Percentiles rank a stretch among this genome's conserved stretches.
These are phyloP conservation scores for Lobosporangium transversale DNA, from an alignment of 192 early-diverging fungal species.

Conservation along the genomic window DNA sequence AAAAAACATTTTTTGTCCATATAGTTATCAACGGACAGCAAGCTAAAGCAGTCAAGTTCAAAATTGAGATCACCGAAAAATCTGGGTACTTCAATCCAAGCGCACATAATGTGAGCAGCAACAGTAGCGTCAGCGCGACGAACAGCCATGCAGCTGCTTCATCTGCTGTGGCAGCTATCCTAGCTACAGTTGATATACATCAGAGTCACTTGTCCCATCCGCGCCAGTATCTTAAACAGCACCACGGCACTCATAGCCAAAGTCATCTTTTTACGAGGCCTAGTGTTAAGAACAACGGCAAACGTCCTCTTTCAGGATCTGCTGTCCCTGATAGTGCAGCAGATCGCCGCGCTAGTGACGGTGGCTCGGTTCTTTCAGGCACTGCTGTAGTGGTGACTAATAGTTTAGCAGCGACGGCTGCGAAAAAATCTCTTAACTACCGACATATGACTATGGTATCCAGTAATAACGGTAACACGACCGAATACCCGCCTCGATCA, in stretches of 20 bases:
- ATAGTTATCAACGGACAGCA: conserved; percentile 27
- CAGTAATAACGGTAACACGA: too few species aligned
- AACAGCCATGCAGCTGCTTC: conserved; percentile 18
- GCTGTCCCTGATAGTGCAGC: not conserved
- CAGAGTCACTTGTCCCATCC: conserved; percentile 15
- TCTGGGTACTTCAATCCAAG: conserved; percentile 11
- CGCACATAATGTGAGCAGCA: conserved; percentile 9
- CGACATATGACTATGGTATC: too few species aligned
- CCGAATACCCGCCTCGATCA: conserved; percentile 13
- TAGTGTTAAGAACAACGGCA: not conserved
- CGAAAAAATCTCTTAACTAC: too few species aligned
- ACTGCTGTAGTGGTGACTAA: conserved; percentile 34
- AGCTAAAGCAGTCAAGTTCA: conserved; percentile 46
- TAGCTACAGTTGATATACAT: conserved; percentile 16
- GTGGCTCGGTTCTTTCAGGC: conserved; percentile 40
- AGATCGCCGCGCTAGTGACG: conserved; percentile 40
- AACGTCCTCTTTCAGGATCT: not conserved
- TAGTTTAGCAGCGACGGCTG: conserved; percentile 26
- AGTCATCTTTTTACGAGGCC: not conserved
- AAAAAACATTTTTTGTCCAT: not conserved
- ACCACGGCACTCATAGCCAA: not conserved
- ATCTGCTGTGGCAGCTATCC: conserved; percentile 23
- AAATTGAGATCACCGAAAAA: conserved; percentile 40
- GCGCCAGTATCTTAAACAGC: not conserved
- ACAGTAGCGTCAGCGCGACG: conserved; percentile 13